Evolutionary conservation across 1,139 yeast species (phyloP).

Genomic region (Hansenula lynferdii): DNA sequence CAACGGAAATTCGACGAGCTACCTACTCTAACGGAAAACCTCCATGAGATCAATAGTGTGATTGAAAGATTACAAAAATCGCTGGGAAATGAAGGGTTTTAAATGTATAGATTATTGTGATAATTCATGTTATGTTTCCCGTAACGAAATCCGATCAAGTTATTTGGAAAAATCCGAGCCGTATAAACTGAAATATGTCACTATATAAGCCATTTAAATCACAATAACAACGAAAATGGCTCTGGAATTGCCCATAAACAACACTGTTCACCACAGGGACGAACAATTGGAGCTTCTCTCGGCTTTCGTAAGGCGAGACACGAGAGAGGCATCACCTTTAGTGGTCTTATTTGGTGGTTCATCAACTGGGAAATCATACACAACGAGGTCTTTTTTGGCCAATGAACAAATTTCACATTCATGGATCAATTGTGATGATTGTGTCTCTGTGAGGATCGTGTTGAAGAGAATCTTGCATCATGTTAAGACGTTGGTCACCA

Average conservation of each 20-base stretch:
- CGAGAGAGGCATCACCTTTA: slow-evolving; percentile 4
- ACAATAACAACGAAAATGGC: no score
- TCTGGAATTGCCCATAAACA: neutral
- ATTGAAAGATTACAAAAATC: slow-evolving; percentile 43
- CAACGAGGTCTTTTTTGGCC: slow-evolving; percentile 9
- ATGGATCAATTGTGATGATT: slow-evolving; percentile 20
- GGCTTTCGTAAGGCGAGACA: slow-evolving; percentile 10
- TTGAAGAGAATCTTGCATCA: slow-evolving; percentile 13
- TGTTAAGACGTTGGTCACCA: slow-evolving; percentile 2
- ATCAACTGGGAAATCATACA: slow-evolving; percentile 20
- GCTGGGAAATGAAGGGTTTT: slow-evolving; percentile 66
- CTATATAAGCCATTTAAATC: no score
- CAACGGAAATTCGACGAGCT: slow-evolving; percentile 78
- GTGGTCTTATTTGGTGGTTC: slow-evolving; percentile 17
- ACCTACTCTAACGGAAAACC: slow-evolving; percentile 51
- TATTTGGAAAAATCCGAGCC: no score
- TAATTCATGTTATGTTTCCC: no score
- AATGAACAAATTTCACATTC: slow-evolving; percentile 8
- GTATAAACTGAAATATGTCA: no score
- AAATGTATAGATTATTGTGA: neutral
- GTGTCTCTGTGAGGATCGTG: slow-evolving; percentile 17
- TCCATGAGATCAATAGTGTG: slow-evolving; percentile 51
- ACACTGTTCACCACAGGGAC: slow-evolving; percentile 4
- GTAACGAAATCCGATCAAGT: neutral
- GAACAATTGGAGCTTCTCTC: slow-evolving; percentile 13